These are phyloP conservation scores for Chlamydomonas incerta DNA, from an alignment of 139 green algal genomes.

Conservation along the genomic window DNA sequence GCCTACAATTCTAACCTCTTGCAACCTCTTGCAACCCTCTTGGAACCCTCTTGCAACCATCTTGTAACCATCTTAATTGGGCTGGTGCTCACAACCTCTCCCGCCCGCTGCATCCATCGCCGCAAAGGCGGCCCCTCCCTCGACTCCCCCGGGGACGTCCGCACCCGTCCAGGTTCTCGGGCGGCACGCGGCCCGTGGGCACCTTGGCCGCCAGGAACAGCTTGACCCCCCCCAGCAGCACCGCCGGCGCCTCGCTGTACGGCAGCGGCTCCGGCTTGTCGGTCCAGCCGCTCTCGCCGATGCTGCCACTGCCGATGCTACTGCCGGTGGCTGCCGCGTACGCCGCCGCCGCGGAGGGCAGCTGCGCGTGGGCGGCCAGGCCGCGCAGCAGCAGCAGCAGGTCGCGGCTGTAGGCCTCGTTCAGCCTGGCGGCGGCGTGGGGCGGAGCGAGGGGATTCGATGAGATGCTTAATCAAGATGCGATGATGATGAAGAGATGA, in stretches of 20 bases:
- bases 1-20: too few relatives aligned
- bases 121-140: too few relatives aligned
- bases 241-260: not conserved
- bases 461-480: too few relatives aligned
- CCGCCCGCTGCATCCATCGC: too few relatives aligned
- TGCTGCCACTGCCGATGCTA: not conserved
- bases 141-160: too few relatives aligned
- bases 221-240: not conserved
- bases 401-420: slow-evolving; percentile 38
- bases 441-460: not conserved
- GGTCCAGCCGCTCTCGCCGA: too few relatives aligned
- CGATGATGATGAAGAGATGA: too few relatives aligned
- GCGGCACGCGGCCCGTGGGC: slow-evolving; percentile 26
- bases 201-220: slow-evolving; percentile 11
- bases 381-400: slow-evolving; percentile 19
- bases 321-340: not conserved
- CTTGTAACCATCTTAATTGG: too few relatives aligned
- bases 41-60: too few relatives aligned
- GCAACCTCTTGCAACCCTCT: too few relatives aligned
- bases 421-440: slow-evolving; percentile 13
- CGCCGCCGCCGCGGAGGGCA: not conserved
- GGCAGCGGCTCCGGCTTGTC: too few relatives aligned
- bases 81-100: too few relatives aligned
- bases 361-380: not conserved
- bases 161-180: slow-evolving; percentile 34